A percentile compares a stretch with the other conserved stretches of the same genome.
phyloP scores from a whole-genome alignment of 139 green algal genomes.

The Coelastrella sp. region DNA sequence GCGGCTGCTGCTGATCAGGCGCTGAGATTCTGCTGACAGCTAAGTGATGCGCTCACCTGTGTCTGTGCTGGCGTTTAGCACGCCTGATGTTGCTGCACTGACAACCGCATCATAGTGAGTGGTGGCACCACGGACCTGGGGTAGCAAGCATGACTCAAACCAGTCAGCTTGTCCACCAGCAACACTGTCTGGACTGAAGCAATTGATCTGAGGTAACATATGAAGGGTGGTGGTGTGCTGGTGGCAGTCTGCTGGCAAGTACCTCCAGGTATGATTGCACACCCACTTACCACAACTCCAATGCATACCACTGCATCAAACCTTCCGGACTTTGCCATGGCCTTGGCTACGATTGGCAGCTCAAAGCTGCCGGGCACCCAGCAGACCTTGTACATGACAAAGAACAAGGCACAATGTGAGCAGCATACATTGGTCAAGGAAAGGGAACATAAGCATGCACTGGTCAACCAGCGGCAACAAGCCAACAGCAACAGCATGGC shows the following conservation, averaged over 20 bases:
- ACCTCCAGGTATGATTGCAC: neutral
- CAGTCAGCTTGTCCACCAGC: no score
- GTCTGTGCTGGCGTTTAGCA: conserved; percentile 77
- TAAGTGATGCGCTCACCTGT: conserved; percentile 43
- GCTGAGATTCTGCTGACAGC: no score
- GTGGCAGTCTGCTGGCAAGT: no score
- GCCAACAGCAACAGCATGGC: no score
- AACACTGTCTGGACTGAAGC: no score
- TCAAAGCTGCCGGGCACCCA: conserved; percentile 98
- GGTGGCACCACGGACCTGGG: conserved; percentile 92
- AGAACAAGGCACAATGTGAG: neutral
- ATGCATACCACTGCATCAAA: conserved; percentile 94
- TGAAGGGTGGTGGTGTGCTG: no score
- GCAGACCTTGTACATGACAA: conserved; percentile 68
- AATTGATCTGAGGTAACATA: no score
- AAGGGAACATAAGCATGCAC: neutral
- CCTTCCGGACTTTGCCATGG: conserved; percentile 88
- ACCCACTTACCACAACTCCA: conserved; percentile 85
- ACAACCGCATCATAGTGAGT: conserved; percentile 97
- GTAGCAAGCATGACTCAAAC: conserved; percentile 3
- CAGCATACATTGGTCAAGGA: neutral
- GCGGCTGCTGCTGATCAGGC: no score
- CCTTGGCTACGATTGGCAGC: conserved; percentile 92
- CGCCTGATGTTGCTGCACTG: conserved; percentile 81
- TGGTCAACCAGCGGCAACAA: neutral